Conservation (phyloP, 805 yeast genomes). For the Schwanniomyces polymorphus region DNA sequence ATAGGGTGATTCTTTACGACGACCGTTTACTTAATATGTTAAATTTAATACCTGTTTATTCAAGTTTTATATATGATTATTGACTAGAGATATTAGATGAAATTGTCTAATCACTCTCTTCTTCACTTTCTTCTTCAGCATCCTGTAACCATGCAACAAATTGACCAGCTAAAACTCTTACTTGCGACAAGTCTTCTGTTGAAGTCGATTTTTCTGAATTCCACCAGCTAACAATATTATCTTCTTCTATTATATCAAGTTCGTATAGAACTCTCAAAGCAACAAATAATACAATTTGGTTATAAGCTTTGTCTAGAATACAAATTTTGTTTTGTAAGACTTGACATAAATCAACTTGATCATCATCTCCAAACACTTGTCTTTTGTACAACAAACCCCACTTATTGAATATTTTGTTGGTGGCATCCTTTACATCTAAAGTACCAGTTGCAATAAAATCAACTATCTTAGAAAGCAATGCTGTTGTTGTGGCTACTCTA, state of each 20-base stretch:
- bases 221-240: slow-evolving; percentile 84
- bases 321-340: slow-evolving; percentile 48
- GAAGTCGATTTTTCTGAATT: slow-evolving; percentile 35
- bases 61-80: background rate
- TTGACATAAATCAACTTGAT: slow-evolving; percentile 69
- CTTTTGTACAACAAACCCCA: slow-evolving; percentile 85
- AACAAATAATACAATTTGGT: slow-evolving; percentile 51
- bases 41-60: background rate
- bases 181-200: slow-evolving; percentile 42
- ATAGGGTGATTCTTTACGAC: background rate
- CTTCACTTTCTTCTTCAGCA: slow-evolving; percentile 62
- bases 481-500: slow-evolving; percentile 73
- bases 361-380: slow-evolving; percentile 80
- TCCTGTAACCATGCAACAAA: slow-evolving; percentile 87
- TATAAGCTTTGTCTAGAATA: slow-evolving; percentile 37
- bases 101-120: slow-evolving; percentile 23
- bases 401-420: slow-evolving; percentile 66
- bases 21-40: too few species aligned
- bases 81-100: background rate
- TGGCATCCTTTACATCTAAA: slow-evolving; percentile 72
- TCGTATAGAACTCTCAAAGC: slow-evolving; percentile 69
- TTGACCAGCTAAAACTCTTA: slow-evolving; percentile 58
- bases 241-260: slow-evolving; percentile 80
- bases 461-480: slow-evolving; percentile 66
- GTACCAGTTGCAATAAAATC: slow-evolving; percentile 80